Evolutionary conservation across 2,329 filamentous ascomycete species (phyloP).

Genomic region (Trichoderma sp.): DNA sequence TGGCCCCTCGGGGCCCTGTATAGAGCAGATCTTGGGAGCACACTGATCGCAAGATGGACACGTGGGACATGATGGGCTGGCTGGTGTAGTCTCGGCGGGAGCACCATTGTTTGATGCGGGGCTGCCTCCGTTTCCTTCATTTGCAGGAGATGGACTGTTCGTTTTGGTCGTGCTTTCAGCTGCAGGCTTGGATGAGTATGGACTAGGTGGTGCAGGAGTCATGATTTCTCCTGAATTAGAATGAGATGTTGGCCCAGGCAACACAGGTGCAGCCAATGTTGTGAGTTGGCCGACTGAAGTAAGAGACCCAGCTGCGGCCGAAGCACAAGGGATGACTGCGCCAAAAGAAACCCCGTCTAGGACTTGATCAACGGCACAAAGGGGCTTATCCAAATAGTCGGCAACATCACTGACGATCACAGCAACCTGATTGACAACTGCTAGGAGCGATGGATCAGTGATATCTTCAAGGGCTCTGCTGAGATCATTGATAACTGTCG

Average conservation of each 20-base stretch:
- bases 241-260: background rate
- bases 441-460: constrained; percentile 19
- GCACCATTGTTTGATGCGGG: background rate
- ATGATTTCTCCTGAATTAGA: background rate
- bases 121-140: background rate
- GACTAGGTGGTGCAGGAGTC: background rate
- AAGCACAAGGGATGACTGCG: constrained; percentile 23
- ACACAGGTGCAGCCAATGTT: background rate
- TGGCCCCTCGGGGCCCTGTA: background rate
- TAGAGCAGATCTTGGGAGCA: background rate
- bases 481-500: constrained; percentile 25
- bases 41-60: constrained; percentile 25
- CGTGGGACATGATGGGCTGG: constrained; percentile 18
- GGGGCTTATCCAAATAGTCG: constrained; percentile 18
- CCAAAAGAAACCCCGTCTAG: constrained; percentile 17
- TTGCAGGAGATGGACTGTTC: background rate
- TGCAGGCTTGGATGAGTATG: background rate
- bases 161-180: background rate
- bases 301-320: background rate
- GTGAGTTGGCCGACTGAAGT: background rate
- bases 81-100: background rate
- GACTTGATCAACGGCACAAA: constrained; percentile 24
- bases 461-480: constrained; percentile 12
- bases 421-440: constrained; percentile 25
- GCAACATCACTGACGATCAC: constrained; percentile 24